Percentiles rank a stretch among this genome's conserved stretches.
Evolutionary conservation across 176 grass and related monocot species (phyloP).

Genomic region (Alopecurus myosuroides): DNA sequence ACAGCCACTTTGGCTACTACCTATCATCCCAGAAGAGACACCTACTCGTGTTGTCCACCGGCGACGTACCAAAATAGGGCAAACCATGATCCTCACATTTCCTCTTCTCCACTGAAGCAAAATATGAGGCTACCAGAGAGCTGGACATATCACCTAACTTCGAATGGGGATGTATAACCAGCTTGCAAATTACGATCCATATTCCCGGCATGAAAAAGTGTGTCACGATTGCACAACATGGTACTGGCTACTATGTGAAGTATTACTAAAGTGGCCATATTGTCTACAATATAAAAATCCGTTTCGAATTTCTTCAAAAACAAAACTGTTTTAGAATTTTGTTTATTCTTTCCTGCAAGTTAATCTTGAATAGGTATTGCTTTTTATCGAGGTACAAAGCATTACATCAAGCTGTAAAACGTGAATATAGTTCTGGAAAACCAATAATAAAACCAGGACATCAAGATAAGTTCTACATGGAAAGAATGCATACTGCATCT

Average conservation of each 20-base stretch:
- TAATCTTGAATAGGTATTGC: not conserved
- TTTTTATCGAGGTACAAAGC: not conserved
- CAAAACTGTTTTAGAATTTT: no score
- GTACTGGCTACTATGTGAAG: not conserved
- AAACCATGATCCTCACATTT: no score
- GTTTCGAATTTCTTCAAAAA: not conserved
- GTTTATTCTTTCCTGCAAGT: not conserved
- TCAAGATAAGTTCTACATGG: no score
- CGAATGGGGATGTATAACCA: conserved; percentile 64
- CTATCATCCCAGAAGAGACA: no score
- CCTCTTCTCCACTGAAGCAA: no score
- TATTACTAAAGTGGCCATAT: not conserved
- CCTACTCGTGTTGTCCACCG: no score
- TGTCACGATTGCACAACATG: conserved; percentile 19
- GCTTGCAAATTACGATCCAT: conserved; percentile 69
- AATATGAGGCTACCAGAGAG: conserved; percentile 66
- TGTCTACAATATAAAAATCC: not conserved
- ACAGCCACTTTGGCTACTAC: no score
- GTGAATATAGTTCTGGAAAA: not conserved
- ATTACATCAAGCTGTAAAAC: not conserved
- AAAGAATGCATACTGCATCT: no score
- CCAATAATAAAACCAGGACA: not conserved
- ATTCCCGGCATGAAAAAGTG: conserved; percentile 52
- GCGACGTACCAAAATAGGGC: no score
- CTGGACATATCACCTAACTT: conserved; percentile 69